Evolutionary conservation across 176 grass and related monocot species (phyloP).

Genomic region (Lolium rigidum): DNA sequence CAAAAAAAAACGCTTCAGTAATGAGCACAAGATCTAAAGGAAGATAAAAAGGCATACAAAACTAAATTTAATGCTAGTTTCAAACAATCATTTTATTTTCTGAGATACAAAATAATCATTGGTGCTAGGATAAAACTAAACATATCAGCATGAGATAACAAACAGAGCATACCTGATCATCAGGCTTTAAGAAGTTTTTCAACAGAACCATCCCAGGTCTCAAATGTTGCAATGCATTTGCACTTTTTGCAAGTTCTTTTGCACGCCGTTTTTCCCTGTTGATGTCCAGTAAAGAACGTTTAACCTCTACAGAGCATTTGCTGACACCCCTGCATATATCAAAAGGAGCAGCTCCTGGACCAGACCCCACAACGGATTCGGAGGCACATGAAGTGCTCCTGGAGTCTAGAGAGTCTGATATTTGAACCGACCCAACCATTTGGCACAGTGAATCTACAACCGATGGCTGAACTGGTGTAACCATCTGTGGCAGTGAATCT

Average conservation of each 20-base stretch:
- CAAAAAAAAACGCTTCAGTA: not conserved
- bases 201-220: slow-evolving; percentile 63
- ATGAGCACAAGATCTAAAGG: not conserved
- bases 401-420: not conserved
- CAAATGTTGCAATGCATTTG: slow-evolving; percentile 21
- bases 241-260: slow-evolving; percentile 6
- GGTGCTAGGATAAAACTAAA: not conserved
- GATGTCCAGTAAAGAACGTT: slow-evolving; percentile 19
- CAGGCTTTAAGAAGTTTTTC: slow-evolving; percentile 48
- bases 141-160: not conserved
- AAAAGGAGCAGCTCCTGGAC: slow-evolving; percentile 38
- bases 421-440: not conserved
- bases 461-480: slow-evolving; percentile 14
- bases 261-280: slow-evolving; percentile 48
- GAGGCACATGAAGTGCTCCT: slow-evolving; percentile 4
- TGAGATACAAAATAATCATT: not conserved
- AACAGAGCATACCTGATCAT: slow-evolving; percentile 44
- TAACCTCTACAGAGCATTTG: slow-evolving; percentile 1
- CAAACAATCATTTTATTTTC: not conserved
- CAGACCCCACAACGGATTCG: slow-evolving; percentile 21
- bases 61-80: not conserved
- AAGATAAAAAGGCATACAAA: not conserved
- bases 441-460: not conserved
- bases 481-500: not conserved
- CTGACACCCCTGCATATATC: slow-evolving; percentile 45